phyloP scores from a whole-genome alignment of 2,329 filamentous ascomycete genomes.

The Exophiala alcalophila region DNA sequence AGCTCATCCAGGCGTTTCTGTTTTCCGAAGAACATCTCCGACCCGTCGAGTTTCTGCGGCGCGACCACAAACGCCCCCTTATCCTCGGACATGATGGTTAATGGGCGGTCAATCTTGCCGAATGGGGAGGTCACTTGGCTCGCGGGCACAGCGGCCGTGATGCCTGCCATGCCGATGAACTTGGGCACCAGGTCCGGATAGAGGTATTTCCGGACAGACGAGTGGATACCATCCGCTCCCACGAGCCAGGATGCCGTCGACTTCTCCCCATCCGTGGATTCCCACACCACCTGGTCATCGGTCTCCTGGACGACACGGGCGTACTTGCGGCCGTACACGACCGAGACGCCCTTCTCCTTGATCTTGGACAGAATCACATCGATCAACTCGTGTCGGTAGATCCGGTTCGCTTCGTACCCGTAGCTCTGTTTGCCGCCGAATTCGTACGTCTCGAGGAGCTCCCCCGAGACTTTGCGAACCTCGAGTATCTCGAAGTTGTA shows the following conservation, averaged over 20 bases:
- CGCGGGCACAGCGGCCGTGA: constrained; percentile 33
- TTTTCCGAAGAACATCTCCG: constrained; percentile 38
- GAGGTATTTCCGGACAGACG: constrained; percentile 52
- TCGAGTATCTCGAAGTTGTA: constrained; percentile 53
- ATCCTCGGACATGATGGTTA: constrained; percentile 19
- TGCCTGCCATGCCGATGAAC: constrained; percentile 51
- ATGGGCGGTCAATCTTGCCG: constrained; percentile 15
- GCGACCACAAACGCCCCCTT: constrained; percentile 40
- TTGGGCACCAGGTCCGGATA: constrained; percentile 49
- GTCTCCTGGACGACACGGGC: constrained; percentile 39
- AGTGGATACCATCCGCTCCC: constrained; percentile 61
- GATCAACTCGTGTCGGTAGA: constrained; percentile 55
- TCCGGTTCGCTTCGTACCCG: constrained; percentile 53
- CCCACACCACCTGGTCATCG: constrained; percentile 45
- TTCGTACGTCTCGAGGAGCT: constrained; percentile 33
- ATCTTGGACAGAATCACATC: constrained; percentile 47
- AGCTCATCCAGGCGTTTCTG: constrained; percentile 37
- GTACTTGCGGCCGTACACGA: constrained; percentile 52
- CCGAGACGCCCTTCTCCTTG: constrained; percentile 39
- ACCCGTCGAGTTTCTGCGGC: constrained; percentile 36
- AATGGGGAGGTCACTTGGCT: constrained; percentile 9
- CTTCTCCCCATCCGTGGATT: constrained; percentile 46
- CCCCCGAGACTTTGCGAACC: constrained; percentile 43
- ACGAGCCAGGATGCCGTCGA: constrained; percentile 47
- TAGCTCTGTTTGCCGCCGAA: constrained; percentile 40